Evolutionary conservation across 106 monocot genomes (phyloP).

Genomic region (Amphibolis antarctica): DNA sequence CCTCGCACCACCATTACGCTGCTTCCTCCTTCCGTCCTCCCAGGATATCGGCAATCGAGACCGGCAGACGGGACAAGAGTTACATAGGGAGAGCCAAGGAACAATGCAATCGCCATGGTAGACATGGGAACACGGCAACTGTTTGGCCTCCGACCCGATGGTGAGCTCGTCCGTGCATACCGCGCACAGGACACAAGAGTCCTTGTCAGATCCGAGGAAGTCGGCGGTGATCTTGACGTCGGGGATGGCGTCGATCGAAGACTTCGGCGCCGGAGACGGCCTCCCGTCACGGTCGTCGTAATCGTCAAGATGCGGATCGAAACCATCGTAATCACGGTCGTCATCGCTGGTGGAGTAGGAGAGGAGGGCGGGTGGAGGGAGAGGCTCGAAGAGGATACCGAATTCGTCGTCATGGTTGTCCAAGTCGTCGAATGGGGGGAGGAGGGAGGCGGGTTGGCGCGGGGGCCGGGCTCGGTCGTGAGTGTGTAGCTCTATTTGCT

Average conservation of each 20-base stretch:
- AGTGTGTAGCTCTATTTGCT: constrained; percentile 16
- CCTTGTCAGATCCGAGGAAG: constrained; percentile 1
- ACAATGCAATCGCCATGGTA: constrained; percentile 69
- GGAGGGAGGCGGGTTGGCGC: constrained; percentile 1
- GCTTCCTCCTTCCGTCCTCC: not conserved
- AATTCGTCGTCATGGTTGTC: constrained; percentile 3
- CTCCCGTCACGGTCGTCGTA: not conserved
- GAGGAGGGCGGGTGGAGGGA: not conserved
- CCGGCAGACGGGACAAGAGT: constrained; percentile 73
- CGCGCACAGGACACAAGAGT: constrained; percentile 34
- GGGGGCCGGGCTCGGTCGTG: constrained; percentile 2
- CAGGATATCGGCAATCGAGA: not conserved
- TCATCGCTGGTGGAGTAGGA: constrained; percentile 8
- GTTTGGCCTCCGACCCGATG: constrained; percentile 19
- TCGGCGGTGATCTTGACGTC: constrained; percentile 21
- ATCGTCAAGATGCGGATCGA: not conserved
- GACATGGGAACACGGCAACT: constrained; percentile 49
- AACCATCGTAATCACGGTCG: constrained; percentile 13
- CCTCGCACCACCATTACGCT: not conserved
- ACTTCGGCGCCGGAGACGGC: constrained; percentile 9
- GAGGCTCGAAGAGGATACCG: constrained; percentile 1
- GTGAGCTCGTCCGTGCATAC: constrained; percentile 65
- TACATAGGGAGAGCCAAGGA: constrained; percentile 42
- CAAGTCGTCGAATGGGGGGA: too few species aligned
- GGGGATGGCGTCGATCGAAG: constrained; percentile 50